These are phyloP conservation scores for Skeletonema potamos DNA, from an alignment of 108 stramenopile species.

Conservation along the genomic window DNA sequence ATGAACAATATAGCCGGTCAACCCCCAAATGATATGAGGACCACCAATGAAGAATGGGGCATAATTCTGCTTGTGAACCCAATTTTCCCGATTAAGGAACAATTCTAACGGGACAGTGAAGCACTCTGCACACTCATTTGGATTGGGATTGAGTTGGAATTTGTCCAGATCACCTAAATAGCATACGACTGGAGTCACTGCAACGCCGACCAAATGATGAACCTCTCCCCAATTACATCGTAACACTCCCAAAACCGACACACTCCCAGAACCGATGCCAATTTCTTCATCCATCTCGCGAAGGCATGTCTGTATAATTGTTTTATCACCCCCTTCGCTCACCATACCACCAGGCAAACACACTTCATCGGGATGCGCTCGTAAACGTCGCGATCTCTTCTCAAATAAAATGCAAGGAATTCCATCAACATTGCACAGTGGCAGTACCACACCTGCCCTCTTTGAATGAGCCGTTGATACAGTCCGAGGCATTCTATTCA, in stretches of 20 bases:
- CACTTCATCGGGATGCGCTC: conserved; percentile 87
- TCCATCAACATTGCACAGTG: conserved; percentile 90
- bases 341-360: conserved; percentile 94
- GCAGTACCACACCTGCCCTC: conserved; percentile 88
- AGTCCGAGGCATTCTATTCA: conserved; percentile 91
- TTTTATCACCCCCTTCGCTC: conserved; percentile 71
- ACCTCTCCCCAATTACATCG: conserved; percentile 92
- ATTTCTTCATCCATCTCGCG: conserved; percentile 98
- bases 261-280: conserved; percentile 52
- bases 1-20: conserved; percentile 88
- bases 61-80: conserved; percentile 78
- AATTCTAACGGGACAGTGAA: conserved; percentile 82
- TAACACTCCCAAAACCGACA: conserved; percentile 78
- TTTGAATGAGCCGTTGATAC: conserved; percentile 81
- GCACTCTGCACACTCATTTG: conserved; percentile 87
- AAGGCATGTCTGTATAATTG: conserved; percentile 89
- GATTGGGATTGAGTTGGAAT: conserved; percentile 64
- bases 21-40: conserved; percentile 89
- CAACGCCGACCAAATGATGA: conserved; percentile 86
- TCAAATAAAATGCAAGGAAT: conserved; percentile 92
- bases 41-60: conserved; percentile 89
- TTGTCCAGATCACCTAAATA: conserved; percentile 76
- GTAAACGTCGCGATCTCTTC: conserved; percentile 68
- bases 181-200: conserved; percentile 94
- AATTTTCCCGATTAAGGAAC: conserved; percentile 66